phyloP scores from a whole-genome alignment of 148 eudicot genomes.

The Limonium bicolor region DNA sequence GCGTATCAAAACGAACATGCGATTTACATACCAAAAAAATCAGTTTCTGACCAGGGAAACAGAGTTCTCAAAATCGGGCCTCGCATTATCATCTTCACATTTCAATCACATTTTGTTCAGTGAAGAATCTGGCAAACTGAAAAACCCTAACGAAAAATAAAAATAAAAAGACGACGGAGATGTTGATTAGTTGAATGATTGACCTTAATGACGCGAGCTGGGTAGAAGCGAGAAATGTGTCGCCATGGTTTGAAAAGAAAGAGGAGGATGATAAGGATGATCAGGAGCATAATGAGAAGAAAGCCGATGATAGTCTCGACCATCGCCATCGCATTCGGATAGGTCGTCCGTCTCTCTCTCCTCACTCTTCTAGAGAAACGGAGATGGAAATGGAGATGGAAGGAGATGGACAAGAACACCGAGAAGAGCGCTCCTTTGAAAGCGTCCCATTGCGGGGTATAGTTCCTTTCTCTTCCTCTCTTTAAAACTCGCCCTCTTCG shows the following conservation, averaged over 20 bases:
- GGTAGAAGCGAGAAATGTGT: constrained; percentile 23
- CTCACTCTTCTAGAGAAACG: constrained; percentile 1
- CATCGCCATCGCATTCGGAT: constrained; percentile 36
- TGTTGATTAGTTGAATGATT: constrained; percentile 1
- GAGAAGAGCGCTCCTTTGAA: constrained; percentile 32
- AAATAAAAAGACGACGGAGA: neutral
- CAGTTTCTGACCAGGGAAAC: neutral
- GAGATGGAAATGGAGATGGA: neutral
- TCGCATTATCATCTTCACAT: neutral
- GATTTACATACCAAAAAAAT: neutral
- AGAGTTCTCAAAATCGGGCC: neutral
- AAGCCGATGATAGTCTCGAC: constrained; percentile 10
- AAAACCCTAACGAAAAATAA: neutral
- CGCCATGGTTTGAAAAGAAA: constrained; percentile 83
- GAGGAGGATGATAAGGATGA: constrained; percentile 40
- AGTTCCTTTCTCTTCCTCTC: too few relatives aligned
- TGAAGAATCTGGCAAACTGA: neutral
- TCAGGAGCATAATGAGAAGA: constrained; percentile 35
- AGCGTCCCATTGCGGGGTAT: too few relatives aligned
- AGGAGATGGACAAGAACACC: constrained; percentile 8
- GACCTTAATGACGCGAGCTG: constrained; percentile 38
- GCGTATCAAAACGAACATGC: neutral
- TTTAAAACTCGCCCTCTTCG: too few relatives aligned
- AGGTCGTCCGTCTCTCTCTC: neutral
- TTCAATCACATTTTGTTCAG: neutral